phyloP scores from a whole-genome alignment of 163 green algal genomes.

The Volvox carteri region DNA sequence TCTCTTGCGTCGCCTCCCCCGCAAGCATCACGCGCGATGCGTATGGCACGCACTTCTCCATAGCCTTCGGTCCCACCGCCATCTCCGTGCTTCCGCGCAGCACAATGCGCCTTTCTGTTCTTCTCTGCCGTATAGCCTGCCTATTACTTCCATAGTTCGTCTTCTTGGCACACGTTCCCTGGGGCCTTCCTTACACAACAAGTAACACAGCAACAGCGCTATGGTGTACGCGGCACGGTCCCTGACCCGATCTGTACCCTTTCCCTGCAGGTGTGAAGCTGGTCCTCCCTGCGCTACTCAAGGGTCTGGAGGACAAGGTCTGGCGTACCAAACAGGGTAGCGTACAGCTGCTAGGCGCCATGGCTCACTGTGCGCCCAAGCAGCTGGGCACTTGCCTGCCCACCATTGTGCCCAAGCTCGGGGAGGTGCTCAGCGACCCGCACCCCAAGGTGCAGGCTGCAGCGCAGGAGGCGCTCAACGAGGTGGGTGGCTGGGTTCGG shows the following conservation, averaged over 20 bases:
- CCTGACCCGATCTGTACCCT: background rate
- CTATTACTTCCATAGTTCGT: too few relatives aligned
- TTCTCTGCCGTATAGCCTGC: too few relatives aligned
- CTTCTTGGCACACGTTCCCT: too few relatives aligned
- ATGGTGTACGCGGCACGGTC: too few relatives aligned
- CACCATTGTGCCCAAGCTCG: conserved; percentile 92
- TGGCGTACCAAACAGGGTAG: conserved; percentile 98
- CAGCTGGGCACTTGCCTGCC: conserved; percentile 95
- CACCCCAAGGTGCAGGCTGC: conserved; percentile 92
- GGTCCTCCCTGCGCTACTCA: conserved; percentile 92
- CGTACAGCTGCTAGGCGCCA: conserved; percentile 96
- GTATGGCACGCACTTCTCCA: too few relatives aligned
- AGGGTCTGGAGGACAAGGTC: conserved; percentile 84
- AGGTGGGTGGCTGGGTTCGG: conserved; percentile 82
- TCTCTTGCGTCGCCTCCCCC: too few relatives aligned
- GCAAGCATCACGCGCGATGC: too few relatives aligned
- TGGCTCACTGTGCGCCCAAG: conserved; percentile 95
- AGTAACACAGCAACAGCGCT: too few relatives aligned
- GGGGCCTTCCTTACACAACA: too few relatives aligned
- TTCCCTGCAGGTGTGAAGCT: conserved; percentile 91
- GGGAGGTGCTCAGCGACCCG: conserved; percentile 85
- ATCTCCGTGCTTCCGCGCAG: too few relatives aligned
- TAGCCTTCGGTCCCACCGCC: too few relatives aligned
- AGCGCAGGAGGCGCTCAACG: conserved; percentile 84
- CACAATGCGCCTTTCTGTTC: too few relatives aligned